Conservation (phyloP, 352 stramenopile genomes). For the Pilasporangium apinafurcum region DNA sequence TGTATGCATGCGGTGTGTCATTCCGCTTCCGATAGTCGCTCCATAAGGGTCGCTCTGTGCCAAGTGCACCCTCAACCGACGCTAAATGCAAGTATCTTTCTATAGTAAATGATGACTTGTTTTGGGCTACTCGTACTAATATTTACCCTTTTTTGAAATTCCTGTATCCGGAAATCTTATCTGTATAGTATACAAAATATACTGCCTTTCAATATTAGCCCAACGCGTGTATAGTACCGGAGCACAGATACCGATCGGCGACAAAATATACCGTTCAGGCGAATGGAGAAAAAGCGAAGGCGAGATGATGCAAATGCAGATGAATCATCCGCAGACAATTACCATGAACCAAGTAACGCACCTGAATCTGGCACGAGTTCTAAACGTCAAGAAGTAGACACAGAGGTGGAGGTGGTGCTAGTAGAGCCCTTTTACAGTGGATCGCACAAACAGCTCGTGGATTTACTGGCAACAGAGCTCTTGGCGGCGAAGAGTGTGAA, state of each 20-base stretch:
- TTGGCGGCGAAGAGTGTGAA: conserved; percentile 6
- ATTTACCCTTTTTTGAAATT: no score
- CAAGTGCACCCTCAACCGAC: no score
- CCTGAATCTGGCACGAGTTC: no score
- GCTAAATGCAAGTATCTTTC: no score
- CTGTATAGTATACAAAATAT: background rate
- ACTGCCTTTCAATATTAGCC: background rate
- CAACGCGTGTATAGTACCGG: background rate
- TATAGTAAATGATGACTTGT: no score
- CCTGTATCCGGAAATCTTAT: background rate
- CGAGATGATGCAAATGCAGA: conserved; percentile 1
- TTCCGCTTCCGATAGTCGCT: no score
- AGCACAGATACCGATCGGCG: no score
- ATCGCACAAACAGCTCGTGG: conserved; percentile 45
- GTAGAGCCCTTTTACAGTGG: conserved; percentile 35
- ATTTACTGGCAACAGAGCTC: conserved; percentile 23
- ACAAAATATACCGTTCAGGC: no score
- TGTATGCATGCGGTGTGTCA: no score
- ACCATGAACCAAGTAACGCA: no score
- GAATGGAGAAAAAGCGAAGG: conserved; percentile 14
- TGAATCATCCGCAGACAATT: background rate
- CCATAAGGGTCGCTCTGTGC: no score
- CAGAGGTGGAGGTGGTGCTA: conserved; percentile 17
- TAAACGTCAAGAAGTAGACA: background rate
- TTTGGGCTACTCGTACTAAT: no score